Conservation (phyloP, 768 basidiomycete genomes). For the Phlebiopsis flavidoalba region DNA sequence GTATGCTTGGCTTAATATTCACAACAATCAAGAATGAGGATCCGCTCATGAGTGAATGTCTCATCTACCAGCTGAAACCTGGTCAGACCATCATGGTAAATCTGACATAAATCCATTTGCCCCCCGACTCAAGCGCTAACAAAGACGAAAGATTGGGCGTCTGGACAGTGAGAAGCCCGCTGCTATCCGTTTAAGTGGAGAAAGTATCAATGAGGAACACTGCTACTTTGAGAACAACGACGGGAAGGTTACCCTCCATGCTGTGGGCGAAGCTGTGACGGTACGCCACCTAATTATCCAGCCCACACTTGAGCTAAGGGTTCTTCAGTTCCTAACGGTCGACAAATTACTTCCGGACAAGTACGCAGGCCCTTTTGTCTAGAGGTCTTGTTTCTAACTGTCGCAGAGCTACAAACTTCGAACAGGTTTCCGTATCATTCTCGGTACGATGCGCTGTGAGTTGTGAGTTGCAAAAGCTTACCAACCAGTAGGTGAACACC, state of each 20-base stretch:
- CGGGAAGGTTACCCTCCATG: slow-evolving; percentile 78
- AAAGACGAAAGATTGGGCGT: slow-evolving; percentile 65
- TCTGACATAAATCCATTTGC: not conserved
- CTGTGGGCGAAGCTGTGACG: slow-evolving; percentile 77
- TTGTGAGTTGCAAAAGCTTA: not conserved
- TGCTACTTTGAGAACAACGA: slow-evolving; percentile 87
- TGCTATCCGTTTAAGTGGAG: slow-evolving; percentile 89
- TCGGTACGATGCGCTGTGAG: slow-evolving; percentile 52
- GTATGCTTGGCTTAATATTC: not conserved
- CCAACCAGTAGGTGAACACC: slow-evolving; percentile 68
- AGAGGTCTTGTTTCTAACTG: not conserved
- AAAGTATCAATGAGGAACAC: slow-evolving; percentile 88
- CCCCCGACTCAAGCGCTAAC: slow-evolving; percentile 5
- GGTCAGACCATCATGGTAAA: slow-evolving; percentile 69
- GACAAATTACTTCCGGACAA: slow-evolving; percentile 72
- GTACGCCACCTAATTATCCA: slow-evolving; percentile 34
- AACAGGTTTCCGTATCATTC: slow-evolving; percentile 94
- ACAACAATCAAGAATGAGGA: slow-evolving; percentile 31
- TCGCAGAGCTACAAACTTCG: slow-evolving; percentile 72
- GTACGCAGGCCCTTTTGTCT: slow-evolving; percentile 35
- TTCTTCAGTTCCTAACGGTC: slow-evolving; percentile 86
- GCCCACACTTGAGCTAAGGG: slow-evolving; percentile 11
- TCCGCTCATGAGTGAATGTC: slow-evolving; percentile 94
- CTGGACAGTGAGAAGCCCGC: slow-evolving; percentile 76
- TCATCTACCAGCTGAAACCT: slow-evolving; percentile 87